Conservation (phyloP, 345 rosid species). For the Hypericum androsaemum region DNA sequence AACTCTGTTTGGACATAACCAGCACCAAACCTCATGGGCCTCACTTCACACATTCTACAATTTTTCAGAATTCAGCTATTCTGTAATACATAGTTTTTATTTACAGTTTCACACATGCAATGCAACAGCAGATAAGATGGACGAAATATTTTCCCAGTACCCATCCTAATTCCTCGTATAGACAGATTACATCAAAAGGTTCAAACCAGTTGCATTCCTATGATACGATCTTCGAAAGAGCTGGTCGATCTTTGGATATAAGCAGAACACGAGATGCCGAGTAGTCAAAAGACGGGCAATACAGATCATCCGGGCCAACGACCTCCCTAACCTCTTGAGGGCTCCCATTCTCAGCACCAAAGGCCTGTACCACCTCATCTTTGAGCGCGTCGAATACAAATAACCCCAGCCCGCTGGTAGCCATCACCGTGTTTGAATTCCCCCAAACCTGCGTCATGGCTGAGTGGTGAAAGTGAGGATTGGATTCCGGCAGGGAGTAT, state of each 20-base stretch:
- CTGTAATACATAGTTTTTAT: too few species aligned
- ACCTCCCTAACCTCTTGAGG: conserved; percentile 44
- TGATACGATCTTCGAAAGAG: conserved; percentile 50
- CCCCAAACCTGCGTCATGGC: conserved; percentile 98
- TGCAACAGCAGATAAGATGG: too few species aligned
- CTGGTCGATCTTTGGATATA: conserved; percentile 90
- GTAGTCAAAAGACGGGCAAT: conserved; percentile 79
- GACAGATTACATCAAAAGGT: conserved; percentile 1
- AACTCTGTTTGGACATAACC: too few species aligned
- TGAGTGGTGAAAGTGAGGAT: conserved; percentile 43
- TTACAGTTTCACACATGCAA: too few species aligned
- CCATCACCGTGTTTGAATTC: conserved; percentile 75
- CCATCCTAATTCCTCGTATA: too few species aligned
- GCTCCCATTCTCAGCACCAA: conserved; percentile 24
- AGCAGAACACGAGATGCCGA: conserved; percentile 57
- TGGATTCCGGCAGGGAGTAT: conserved; percentile 57
- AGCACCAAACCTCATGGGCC: too few species aligned
- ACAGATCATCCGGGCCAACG: conserved; percentile 75
- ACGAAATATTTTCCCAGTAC: too few species aligned
- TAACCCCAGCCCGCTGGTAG: conserved; percentile 60
- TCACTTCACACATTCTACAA: too few species aligned
- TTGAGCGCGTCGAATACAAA: conserved; percentile 55
- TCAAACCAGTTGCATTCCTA: conserved; percentile 17
- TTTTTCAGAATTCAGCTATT: too few species aligned
- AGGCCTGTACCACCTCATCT: conserved; percentile 39